Base-by-base conservation (phyloP, 2,329 filamentous ascomycete genomes). In the Cladosporium austrohemisphaericum region DNA sequence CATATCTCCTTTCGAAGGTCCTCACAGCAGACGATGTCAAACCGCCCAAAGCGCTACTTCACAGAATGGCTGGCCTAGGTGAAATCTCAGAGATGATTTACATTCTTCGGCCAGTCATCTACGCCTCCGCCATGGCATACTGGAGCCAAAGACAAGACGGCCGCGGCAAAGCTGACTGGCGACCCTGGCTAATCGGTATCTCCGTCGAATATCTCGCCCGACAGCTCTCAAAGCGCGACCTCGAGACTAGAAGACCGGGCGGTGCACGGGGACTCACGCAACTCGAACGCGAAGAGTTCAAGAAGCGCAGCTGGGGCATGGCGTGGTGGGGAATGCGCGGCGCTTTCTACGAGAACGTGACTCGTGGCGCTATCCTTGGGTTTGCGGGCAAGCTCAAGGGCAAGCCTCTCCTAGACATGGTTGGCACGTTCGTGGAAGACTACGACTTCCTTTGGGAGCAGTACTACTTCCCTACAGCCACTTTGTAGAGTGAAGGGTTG, bases 381-480 rank as follows among this genome's bases (percentile, higher is more conserved):
- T 69, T 92, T 11, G 84, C 92, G 6, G 75, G 75, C 23, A 85
- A 83, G 61, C 78, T 95, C 57, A 84, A 76, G 63, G 75, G 82
- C 57, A 85, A 84, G 63, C 83, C 86, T 45, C 76, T 95, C 68
- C 80, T 94, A 38, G 83, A 86, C 57, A 80, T 98, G 65, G 76
- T 95, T 19, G 86, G 84, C 7, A 88, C 87, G 50, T 85, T 98
- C 37, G 70, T 97, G 55, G 90, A 96, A 65, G 93, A 98, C 67
- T 98, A 98, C 66, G 88, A 95, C 69, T 97, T 94, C 67, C 76
- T 98, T 25, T 98, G 93, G 93, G 90, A 96, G 70, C 91, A 94
- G 61, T 97, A 96, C 69, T 94, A 97, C 70, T 98, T 97, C 69
- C 77, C 81, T 14, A 85, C 81, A 1, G 76, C 80, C 20, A 84